Base-by-base conservation (phyloP, 2,329 filamentous ascomycete species). In the Diaporthe eres region DNA sequence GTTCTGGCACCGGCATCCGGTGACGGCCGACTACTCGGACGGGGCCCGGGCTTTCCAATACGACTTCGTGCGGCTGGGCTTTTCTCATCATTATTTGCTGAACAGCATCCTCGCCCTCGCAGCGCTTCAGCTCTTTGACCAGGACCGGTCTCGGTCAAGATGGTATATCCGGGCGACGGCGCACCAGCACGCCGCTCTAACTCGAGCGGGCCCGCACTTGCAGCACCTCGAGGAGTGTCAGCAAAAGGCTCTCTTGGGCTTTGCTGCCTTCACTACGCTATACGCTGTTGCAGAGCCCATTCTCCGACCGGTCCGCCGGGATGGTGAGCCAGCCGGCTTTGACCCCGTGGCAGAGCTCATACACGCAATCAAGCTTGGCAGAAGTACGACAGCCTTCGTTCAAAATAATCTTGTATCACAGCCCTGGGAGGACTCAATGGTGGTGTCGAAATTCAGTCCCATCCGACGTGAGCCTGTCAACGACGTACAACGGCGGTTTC, bases 21-120 rank as follows among this genome's bases (percentile, higher is more conserved):
- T 65, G 17, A 65, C 60, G 22, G 60, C 60, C 19, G 60, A 65
- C 39, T 65, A 44, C 39, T 65, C 60, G 39, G 60, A 65, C 13
- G 60, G 39, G 8, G 15, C 60, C 9, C n/a, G 39, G 25, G 39
- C 6, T 19, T 47, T 65, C 25, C 39, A 65, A 47, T 65, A 65
- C 39, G 60, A 65, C 17, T 65, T 65, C 13, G 60, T 65, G 17
- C 60, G 60, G 9, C 25, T 65, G 39, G 60, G 60, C 2, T 47
- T 65, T 9, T 65, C 60, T 5, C 60, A 65, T 31, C 60, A 65
- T 31, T 65, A 47, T n/a, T 13, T 65, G 25, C 60, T 65, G 8
- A 65, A 65, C 60, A 65, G 60, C 25, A 65, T 65, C 60, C 60
- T 65, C 39, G 60, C 60, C 25, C 60, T 65, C 8, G 60, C 60